These are phyloP conservation scores for Cladophialophora bantiana DNA, from an alignment of 2,329 filamentous ascomycete species.

Conservation along the genomic window DNA sequence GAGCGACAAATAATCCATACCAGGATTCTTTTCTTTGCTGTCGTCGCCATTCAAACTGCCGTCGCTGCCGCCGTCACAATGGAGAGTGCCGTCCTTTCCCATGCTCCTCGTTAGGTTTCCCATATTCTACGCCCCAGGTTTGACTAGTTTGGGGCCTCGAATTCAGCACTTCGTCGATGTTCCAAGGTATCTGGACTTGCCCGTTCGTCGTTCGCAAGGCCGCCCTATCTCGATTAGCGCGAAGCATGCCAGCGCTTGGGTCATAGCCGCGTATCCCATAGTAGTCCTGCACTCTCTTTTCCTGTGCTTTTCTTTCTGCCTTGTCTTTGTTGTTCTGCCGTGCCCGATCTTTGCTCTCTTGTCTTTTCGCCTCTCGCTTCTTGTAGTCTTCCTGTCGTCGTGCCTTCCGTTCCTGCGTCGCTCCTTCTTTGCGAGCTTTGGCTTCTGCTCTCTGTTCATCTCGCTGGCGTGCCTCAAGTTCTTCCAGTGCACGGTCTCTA, in stretches of 20 bases:
- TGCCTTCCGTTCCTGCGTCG: conserved; percentile 16
- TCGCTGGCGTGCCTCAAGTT: background rate
- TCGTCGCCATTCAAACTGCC: background rate
- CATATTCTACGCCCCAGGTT: conserved; percentile 29
- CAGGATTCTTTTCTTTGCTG: background rate
- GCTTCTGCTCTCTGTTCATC: background rate
- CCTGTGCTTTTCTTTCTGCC: conserved; percentile 31
- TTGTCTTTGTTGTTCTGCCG: conserved; percentile 25
- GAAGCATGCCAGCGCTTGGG: conserved; percentile 35
- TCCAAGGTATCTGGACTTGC: background rate
- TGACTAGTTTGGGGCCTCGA: conserved; percentile 14
- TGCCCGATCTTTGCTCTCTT: conserved; percentile 20
- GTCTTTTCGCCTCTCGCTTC: conserved; percentile 13
- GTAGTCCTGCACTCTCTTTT: conserved; percentile 46
- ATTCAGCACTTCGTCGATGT: background rate
- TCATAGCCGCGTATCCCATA: conserved; percentile 32
- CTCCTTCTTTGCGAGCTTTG: conserved; percentile 11
- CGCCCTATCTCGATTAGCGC: conserved; percentile 9
- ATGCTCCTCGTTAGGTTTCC: conserved; percentile 6
- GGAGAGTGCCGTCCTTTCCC: background rate
- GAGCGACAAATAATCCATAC: background rate
- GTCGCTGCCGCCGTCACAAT: background rate
- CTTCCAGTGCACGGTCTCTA: conserved; percentile 6
- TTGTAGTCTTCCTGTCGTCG: conserved; percentile 14
- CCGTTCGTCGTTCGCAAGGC: background rate